These are phyloP conservation scores for Naegleria fowleri DNA, from an alignment of 208 protist species.

Conservation along the genomic window DNA sequence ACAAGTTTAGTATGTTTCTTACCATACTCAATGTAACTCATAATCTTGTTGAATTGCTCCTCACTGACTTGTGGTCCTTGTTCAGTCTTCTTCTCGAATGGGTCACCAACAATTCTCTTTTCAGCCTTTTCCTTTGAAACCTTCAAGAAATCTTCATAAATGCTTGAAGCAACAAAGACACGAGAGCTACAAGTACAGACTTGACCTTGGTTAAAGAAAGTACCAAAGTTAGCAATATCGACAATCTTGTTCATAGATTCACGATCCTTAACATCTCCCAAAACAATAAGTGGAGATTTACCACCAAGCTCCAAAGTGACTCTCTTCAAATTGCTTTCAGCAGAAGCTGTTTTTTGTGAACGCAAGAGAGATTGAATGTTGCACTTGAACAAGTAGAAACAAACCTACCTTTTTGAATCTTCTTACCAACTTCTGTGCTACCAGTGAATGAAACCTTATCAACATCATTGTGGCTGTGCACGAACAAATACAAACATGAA, in stretches of 20 bases:
- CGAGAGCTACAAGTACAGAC: slow-evolving; percentile 70
- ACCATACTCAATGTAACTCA: slow-evolving; percentile 64
- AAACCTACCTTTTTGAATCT: slow-evolving; percentile 42
- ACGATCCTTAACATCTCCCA: slow-evolving; percentile 51
- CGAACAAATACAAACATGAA: too few relatives aligned
- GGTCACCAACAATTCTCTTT: slow-evolving; percentile 19
- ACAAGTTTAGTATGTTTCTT: slow-evolving; percentile 59
- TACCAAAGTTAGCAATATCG: slow-evolving; percentile 50
- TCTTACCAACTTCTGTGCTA: slow-evolving; percentile 60
- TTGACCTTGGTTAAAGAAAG: slow-evolving; percentile 72
- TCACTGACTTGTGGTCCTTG: slow-evolving; percentile 63
- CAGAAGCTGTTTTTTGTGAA: slow-evolving; percentile 21
- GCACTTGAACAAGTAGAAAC: slow-evolving; percentile 30
- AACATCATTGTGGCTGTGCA: slow-evolving; percentile 55
- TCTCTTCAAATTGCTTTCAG: slow-evolving; percentile 42
- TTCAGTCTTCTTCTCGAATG: slow-evolving; percentile 36
- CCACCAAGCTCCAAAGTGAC: slow-evolving; percentile 72
- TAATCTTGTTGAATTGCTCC: slow-evolving; percentile 62
- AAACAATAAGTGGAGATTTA: slow-evolving; percentile 77
- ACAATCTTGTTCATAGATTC: slow-evolving; percentile 60
- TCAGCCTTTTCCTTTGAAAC: slow-evolving; percentile 42
- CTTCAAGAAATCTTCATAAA: slow-evolving; percentile 68
- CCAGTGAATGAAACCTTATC: slow-evolving; percentile 83
- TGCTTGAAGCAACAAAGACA: slow-evolving; percentile 66
- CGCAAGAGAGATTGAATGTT: too few relatives aligned